Evolutionary conservation across 192 early-diverging fungal genomes (phyloP), one percentile per base, ranked within the genome.

Genomic region (Haplosporangium gracile): DNA sequence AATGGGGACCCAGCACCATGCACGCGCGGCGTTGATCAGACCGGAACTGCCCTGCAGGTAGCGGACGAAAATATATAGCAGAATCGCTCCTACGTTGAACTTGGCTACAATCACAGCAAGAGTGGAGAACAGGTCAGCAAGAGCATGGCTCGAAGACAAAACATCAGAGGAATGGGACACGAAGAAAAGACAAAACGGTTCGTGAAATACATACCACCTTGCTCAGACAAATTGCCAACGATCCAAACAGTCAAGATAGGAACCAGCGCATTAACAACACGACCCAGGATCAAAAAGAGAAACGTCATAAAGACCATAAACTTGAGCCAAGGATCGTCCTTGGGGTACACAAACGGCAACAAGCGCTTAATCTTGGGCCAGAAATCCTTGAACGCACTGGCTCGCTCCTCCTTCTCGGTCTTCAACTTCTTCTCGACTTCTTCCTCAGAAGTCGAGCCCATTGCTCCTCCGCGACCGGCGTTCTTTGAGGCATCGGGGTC

Each of bases 1-100:
- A 13, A 99, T 94, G 4, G 97, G 98, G 68, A 99, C 95, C 98
- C 98, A 99, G 5, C 95, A 85, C 80, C 93, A 95, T 87, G 92
- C 94, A 87, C 98, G 96, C n/a, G 93, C 53, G 5, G 95, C 94
- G 70, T 94, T 95, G 39, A 99, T 82, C 9, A 96, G 80, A 42
- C 96, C 95, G 68, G 92, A 93, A 32, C 94, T 90, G 47, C 96
- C 95, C 78, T 97, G 96, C 15, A 97, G 87, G 79, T 95, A 95
- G 40, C 95, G 88, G 55, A 94, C 82, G 18, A 91, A 88, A 29
- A 93, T 87, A 68, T 91, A 97, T 2, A 94, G 49, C 2, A 95
- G 70, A 43, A 97, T 93, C 3, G 89, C 84, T 2, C 75, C 89
- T 86, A 91, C 93, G 55, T 89, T 78, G 68, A 94, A 95, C 32